Conservation (phyloP, 345 rosid species). For the Salix purpurea region DNA sequence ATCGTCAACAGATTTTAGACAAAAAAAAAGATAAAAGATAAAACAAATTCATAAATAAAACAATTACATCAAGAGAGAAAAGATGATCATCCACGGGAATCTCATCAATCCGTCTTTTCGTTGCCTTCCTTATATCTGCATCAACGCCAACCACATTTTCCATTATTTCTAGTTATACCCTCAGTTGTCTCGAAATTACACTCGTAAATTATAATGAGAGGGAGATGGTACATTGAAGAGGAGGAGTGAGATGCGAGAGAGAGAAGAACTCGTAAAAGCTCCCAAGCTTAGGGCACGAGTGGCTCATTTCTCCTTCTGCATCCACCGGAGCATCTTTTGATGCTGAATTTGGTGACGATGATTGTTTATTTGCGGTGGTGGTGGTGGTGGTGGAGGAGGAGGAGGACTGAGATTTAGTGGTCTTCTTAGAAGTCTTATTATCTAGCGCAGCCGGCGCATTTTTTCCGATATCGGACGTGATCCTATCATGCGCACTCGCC, state of each 20-base stretch:
- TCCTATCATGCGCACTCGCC: conserved; percentile 32
- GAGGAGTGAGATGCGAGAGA: conserved; percentile 84
- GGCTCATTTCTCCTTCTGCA: conserved; percentile 65
- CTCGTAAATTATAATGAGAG: neutral
- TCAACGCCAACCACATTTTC: neutral
- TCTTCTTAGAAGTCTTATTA: conserved; percentile 41
- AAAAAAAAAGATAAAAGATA: neutral
- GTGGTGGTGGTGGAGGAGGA: neutral
- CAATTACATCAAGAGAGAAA: conserved; percentile 69
- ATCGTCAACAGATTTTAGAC: neutral
- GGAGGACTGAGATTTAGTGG: conserved; percentile 16
- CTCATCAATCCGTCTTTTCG: conserved; percentile 53
- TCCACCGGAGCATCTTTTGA: conserved; percentile 48
- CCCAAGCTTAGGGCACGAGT: conserved; percentile 77
- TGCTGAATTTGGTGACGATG: conserved; percentile 29
- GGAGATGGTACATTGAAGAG: conserved; percentile 64
- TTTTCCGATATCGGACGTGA: conserved; percentile 45
- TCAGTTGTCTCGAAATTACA: neutral
- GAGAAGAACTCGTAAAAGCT: conserved; percentile 93
- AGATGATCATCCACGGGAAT: conserved; percentile 68
- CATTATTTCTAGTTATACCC: neutral
- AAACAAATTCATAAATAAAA: neutral
- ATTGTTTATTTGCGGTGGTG: conserved; percentile 11
- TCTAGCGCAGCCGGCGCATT: conserved; percentile 29
- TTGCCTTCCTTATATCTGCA: conserved; percentile 60